A percentile compares a stretch with the other conserved stretches of the same genome.
phyloP scores from a whole-genome alignment of 1,284 basidiomycete genomes.

The Phellopilus nigrolimitatus region DNA sequence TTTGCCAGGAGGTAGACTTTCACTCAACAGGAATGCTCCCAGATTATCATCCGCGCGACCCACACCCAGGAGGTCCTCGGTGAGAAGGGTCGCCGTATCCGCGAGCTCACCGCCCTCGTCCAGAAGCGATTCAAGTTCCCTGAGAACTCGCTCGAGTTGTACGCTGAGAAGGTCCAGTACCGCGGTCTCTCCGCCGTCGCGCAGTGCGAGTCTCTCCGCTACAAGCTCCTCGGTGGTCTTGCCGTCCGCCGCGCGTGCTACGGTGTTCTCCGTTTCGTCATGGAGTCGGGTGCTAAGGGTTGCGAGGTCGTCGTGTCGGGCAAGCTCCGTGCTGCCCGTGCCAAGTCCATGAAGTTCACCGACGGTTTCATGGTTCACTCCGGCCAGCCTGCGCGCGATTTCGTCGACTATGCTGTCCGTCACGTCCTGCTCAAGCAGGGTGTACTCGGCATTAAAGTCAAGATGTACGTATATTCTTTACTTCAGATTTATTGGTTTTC shows the following conservation, averaged over 20 bases:
- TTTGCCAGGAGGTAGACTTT: background rate
- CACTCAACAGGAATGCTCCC: constrained; percentile 10
- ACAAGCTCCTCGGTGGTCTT: constrained; percentile 99
- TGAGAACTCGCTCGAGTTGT: constrained; percentile 97
- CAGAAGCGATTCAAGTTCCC: constrained; percentile 99
- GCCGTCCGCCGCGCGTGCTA: constrained; percentile 99
- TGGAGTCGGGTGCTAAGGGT: constrained; percentile 99
- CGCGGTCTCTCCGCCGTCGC: constrained; percentile 98
- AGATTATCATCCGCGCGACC: constrained; percentile 99
- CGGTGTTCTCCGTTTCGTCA: constrained; percentile 99
- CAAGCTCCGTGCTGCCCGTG: constrained; percentile 99
- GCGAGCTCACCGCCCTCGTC: constrained; percentile 97
- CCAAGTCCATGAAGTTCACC: constrained; percentile 99
- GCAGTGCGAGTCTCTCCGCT: constrained; percentile 97
- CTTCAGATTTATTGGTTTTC: background rate
- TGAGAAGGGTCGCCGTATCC: constrained; percentile 99
- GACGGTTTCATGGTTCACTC: constrained; percentile 99
- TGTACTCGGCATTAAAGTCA: constrained; percentile 99
- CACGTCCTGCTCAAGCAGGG: constrained; percentile 99
- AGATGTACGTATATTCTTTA: constrained; percentile 67
- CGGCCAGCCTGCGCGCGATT: constrained; percentile 96
- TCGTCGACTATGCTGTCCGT: constrained; percentile 96
- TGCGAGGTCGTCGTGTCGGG: constrained; percentile 99
- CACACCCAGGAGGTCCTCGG: constrained; percentile 99
- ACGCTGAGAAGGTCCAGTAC: constrained; percentile 99